Percentiles rank a stretch among this genome's conserved stretches.
phyloP scores from a whole-genome alignment of 108 stramenopile genomes.

The Skeletonema marinoi region DNA sequence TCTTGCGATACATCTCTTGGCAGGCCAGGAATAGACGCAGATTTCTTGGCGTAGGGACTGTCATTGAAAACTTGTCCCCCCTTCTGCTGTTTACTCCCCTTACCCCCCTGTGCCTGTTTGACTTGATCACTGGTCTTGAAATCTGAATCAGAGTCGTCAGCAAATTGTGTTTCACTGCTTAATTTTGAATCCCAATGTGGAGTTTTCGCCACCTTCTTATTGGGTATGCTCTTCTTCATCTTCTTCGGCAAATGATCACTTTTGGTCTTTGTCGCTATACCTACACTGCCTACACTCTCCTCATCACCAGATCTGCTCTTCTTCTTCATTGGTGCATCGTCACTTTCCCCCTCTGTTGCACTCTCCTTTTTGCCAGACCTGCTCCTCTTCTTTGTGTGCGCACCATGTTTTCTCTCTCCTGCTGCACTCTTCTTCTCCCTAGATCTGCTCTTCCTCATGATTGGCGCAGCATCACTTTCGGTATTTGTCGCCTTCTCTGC shows the following conservation, averaged over 20 bases:
- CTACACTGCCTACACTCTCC: neutral
- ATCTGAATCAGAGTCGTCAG: too few relatives aligned
- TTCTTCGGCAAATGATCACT: neutral
- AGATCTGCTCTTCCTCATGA: neutral
- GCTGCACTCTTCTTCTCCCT: neutral
- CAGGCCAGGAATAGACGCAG: neutral
- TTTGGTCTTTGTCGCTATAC: neutral
- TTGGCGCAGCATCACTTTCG: neutral
- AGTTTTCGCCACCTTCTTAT: neutral
- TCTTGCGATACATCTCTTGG: neutral
- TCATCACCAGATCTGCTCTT: neutral
- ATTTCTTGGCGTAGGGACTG: neutral
- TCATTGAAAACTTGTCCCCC: neutral
- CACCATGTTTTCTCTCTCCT: too few relatives aligned
- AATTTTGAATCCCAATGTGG: too few relatives aligned
- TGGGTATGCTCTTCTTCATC: neutral
- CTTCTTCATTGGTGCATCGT: neutral
- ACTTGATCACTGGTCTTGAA: neutral
- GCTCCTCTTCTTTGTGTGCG: too few relatives aligned
- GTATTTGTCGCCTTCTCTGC: neutral
- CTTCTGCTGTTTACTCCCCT: neutral
- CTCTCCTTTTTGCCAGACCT: too few relatives aligned
- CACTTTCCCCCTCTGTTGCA: too few relatives aligned
- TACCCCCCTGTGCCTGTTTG: neutral
- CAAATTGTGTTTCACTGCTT: too few relatives aligned